Base-by-base conservation (phyloP, 148 eudicot species). In the Chenopodium album region DNA sequence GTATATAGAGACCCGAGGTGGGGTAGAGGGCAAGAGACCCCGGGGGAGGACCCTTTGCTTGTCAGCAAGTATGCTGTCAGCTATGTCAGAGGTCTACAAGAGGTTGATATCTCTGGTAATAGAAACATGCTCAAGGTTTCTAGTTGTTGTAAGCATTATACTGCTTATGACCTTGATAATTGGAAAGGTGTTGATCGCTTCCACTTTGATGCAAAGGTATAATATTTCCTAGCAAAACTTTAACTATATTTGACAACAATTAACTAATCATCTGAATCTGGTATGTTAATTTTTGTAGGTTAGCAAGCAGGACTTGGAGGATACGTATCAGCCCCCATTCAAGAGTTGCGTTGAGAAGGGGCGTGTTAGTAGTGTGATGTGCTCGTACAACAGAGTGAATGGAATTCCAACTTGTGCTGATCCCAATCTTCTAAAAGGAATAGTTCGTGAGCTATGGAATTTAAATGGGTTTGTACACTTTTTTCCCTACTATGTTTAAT, bases 81-180 rank as follows among this genome's bases (percentile, higher is more conserved):
- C 22, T 84, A 85, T 77, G 88, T 88, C 0, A 46, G 78, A 46
- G 89, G 89, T 1, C 50, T 87, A 52, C 89, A 87, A 68, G 85
- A 79, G 34, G 79, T 82, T 29, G 85, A 68, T 41, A 77, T 60
- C 54, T 68, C 26, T 76, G 70, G 32, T 31, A 32, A 23, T 32
- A 34, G 59, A 76, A 81, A 83, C 17, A 83, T 26, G 76, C 89
- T 87, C 29, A 87, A 87, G 84, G 89, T 87, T 63, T 83, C 89
- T 7, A 80, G 80, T 72, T 86, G 85, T 73, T 88, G 87, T 63
- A 88, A 89, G 84, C 89, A 88, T 80, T 89, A 84, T 48, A 85
- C 90, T 67, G 90, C 90, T 17, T 85, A 88, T 79, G 92, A 86
- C 67, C 23, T 88, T 26, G 89, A 89, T 80, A 81, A 86, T 19